Evolutionary conservation across 768 basidiomycete species (phyloP).

Genomic region (Coprinopsis marcescibilis): DNA sequence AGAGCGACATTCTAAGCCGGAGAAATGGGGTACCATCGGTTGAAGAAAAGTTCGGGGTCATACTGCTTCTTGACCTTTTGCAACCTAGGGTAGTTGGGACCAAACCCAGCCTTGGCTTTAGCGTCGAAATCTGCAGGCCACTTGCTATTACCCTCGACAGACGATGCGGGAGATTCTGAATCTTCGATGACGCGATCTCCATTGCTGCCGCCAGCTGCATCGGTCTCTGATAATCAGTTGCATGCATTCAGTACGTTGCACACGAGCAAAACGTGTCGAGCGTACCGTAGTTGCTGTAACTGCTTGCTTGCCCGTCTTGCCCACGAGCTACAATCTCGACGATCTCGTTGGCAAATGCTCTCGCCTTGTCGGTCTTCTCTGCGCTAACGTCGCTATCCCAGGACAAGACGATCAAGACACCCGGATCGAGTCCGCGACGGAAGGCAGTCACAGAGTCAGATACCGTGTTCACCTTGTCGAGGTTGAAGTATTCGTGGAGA

Average conservation of each 20-base stretch:
- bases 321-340: conserved; percentile 23
- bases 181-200: neutral
- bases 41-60: conserved; percentile 35
- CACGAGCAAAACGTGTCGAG: conserved; percentile 2
- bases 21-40: conserved; percentile 8
- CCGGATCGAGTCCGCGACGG: conserved; percentile 28
- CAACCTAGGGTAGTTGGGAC: conserved; percentile 30
- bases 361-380: conserved; percentile 24
- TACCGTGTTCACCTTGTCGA: conserved; percentile 33
- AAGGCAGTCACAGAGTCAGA: conserved; percentile 32
- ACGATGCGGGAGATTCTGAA: too few species aligned
- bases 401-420: conserved; percentile 25
- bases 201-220: neutral
- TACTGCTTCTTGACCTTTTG: conserved; percentile 34
- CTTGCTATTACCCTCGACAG: neutral
- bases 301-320: conserved; percentile 22
- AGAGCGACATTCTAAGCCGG: too few species aligned
- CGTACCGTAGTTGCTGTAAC: conserved; percentile 49
- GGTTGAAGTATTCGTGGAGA: conserved; percentile 40
- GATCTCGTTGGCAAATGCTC: conserved; percentile 24
- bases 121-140: neutral
- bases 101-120: conserved; percentile 25
- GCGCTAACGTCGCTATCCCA: conserved; percentile 30
- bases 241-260: neutral
- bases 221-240: neutral